phyloP scores from a whole-genome alignment of 148 eudicot genomes.

The Amaranthus palmeri region DNA sequence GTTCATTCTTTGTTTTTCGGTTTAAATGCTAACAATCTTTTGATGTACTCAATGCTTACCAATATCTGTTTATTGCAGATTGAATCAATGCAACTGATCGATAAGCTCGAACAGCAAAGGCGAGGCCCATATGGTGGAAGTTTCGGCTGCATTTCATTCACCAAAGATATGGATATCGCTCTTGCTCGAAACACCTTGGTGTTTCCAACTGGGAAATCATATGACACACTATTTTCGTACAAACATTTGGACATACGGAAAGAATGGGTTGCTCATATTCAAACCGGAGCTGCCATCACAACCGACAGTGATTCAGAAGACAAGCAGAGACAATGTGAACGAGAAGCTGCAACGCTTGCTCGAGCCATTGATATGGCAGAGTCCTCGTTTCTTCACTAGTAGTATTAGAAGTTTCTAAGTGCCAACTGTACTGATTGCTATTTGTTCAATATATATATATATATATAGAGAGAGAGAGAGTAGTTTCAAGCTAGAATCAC shows the following conservation, averaged over 20 bases:
- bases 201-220: slow-evolving; percentile 53
- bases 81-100: slow-evolving; percentile 80
- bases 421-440: too few species aligned
- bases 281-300: slow-evolving; percentile 68
- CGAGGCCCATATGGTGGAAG: slow-evolving; percentile 87
- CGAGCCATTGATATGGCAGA: slow-evolving; percentile 89
- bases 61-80: slow-evolving; percentile 34
- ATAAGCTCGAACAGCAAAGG: slow-evolving; percentile 64
- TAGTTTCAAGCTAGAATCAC: too few species aligned
- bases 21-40: background rate
- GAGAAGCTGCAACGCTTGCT: slow-evolving; percentile 64
- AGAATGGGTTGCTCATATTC: slow-evolving; percentile 91
- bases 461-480: too few species aligned
- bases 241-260: slow-evolving; percentile 38
- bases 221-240: slow-evolving; percentile 64
- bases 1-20: slow-evolving; percentile 22
- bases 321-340: slow-evolving; percentile 65
- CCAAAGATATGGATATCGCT: slow-evolving; percentile 86
- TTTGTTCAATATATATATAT: too few species aligned
- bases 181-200: slow-evolving; percentile 75
- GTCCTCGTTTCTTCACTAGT: slow-evolving; percentile 59
- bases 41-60: background rate
- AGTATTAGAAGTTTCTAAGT: slow-evolving; percentile 4
- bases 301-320: slow-evolving; percentile 70
- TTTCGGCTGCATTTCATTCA: slow-evolving; percentile 84